Conservation (phyloP, 768 basidiomycete genomes). For the Baorangia bicolor region DNA sequence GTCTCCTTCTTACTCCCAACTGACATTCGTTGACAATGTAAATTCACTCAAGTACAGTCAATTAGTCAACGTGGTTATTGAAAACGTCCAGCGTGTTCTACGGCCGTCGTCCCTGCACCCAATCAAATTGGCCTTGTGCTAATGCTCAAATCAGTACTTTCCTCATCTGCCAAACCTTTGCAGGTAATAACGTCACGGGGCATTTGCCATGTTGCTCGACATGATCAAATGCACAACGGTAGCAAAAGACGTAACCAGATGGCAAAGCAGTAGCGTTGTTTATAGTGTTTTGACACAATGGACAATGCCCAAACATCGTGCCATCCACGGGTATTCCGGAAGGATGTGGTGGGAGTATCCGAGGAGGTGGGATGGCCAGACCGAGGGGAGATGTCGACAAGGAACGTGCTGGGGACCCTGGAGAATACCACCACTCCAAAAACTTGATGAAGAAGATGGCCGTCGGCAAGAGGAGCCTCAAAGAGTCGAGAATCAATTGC, state of each 20-base stretch:
- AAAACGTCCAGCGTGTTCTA: constrained; percentile 3
- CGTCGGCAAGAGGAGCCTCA: constrained; percentile 77
- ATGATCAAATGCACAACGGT: constrained; percentile 83
- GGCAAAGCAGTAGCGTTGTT: constrained; percentile 89
- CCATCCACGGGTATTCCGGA: constrained; percentile 64
- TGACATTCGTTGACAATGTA: background rate
- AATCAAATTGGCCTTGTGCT: constrained; percentile 4
- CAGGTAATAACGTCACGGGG: constrained; percentile 81
- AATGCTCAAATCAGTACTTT: constrained; percentile 73
- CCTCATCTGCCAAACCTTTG: constrained; percentile 77
- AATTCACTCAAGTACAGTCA: background rate
- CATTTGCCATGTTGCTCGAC: constrained; percentile 77
- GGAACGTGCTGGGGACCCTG: constrained; percentile 80
- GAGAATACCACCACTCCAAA: constrained; percentile 99
- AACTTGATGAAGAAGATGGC: constrained; percentile 96
- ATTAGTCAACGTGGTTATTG: constrained; percentile 5
- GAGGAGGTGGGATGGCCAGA: constrained; percentile 74
- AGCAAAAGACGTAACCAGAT: constrained; percentile 94
- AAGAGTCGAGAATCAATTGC: constrained; percentile 68
- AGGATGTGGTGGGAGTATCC: constrained; percentile 72
- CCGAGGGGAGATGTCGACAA: constrained; percentile 60
- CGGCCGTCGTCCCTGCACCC: background rate
- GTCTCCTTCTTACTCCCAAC: background rate
- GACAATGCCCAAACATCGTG: constrained; percentile 77
- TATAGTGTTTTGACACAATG: constrained; percentile 69